phyloP scores from a whole-genome alignment of 2,329 filamentous ascomycete species.

The Diaporthe capsici region DNA sequence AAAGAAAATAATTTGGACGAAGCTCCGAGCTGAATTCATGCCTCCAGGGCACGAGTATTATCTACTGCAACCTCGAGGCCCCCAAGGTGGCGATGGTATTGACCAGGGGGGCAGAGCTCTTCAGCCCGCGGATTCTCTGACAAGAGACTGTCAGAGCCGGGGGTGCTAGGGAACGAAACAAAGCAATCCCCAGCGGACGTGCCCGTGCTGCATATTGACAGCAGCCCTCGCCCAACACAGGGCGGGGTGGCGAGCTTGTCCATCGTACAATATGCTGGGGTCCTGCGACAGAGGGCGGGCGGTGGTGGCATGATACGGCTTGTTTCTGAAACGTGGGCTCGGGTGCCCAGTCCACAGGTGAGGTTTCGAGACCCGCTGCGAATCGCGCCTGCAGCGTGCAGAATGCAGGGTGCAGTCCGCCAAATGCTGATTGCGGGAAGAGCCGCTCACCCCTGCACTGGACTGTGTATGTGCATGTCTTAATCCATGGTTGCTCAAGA shows the following conservation, averaged over 20 bases:
- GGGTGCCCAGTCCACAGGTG: constrained; percentile 9
- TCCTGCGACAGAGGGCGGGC: constrained; percentile 27
- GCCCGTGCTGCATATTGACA: constrained; percentile 8
- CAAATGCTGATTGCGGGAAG: not conserved
- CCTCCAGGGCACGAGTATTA: not conserved
- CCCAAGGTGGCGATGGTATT: not conserved
- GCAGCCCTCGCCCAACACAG: not conserved
- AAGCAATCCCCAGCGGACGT: not conserved
- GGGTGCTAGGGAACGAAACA: constrained; percentile 18
- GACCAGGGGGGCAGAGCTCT: not conserved
- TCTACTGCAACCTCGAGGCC: not conserved
- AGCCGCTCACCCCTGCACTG: constrained; percentile 8
- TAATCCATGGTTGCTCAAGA: not conserved
- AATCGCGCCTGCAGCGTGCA: not conserved
- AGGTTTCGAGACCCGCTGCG: constrained; percentile 16
- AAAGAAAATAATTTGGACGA: not conserved
- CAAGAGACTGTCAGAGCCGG: constrained; percentile 11
- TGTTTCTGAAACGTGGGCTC: constrained; percentile 21
- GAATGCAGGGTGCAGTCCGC: not conserved
- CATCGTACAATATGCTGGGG: constrained; percentile 35
- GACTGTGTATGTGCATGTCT: not conserved
- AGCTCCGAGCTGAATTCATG: not conserved
- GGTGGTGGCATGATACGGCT: constrained; percentile 20
- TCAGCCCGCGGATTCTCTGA: constrained; percentile 18
- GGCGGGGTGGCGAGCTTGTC: not conserved